Evolutionary conservation across 2,329 filamentous ascomycete genomes (phyloP).

Genomic region (Fusarium sp.): DNA sequence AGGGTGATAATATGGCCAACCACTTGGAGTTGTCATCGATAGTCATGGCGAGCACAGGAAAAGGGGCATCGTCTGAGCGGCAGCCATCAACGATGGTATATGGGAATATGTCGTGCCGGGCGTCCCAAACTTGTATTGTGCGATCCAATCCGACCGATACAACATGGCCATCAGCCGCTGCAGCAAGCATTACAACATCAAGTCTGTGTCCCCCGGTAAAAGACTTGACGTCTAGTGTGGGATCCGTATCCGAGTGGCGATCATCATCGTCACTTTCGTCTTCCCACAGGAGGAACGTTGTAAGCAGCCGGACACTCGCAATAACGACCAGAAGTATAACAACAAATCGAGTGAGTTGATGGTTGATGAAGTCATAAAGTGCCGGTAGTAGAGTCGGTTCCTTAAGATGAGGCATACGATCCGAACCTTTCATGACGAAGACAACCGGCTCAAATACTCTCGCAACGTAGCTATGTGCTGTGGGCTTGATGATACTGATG

Average conservation of each 20-base stretch:
- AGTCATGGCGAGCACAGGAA: constrained; percentile 70
- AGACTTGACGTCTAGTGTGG: constrained; percentile 68
- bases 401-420: constrained; percentile 66
- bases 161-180: constrained; percentile 71
- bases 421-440: constrained; percentile 75
- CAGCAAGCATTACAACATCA: constrained; percentile 73
- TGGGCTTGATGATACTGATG: constrained; percentile 78
- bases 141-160: constrained; percentile 78
- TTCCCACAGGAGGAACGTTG: constrained; percentile 79
- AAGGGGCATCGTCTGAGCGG: constrained; percentile 55
- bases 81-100: constrained; percentile 56
- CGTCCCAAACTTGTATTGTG: constrained; percentile 72
- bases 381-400: constrained; percentile 51
- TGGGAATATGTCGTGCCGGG: constrained; percentile 56
- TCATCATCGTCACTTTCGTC: constrained; percentile 61
- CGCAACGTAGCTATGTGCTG: constrained; percentile 76
- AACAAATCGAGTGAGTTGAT: constrained; percentile 68
- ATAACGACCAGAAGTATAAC: constrained; percentile 71
- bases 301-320: constrained; percentile 73
- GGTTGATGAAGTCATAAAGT: constrained; percentile 72
- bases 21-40: constrained; percentile 72
- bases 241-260: constrained; percentile 55
- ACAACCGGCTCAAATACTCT: constrained; percentile 79
- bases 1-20: constrained; percentile 72
- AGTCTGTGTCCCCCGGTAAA: constrained; percentile 72